Evolutionary conservation across 108 stramenopile species (phyloP), one percentile per base, ranked within the genome.

Genomic region (Skeletonema grethae): DNA sequence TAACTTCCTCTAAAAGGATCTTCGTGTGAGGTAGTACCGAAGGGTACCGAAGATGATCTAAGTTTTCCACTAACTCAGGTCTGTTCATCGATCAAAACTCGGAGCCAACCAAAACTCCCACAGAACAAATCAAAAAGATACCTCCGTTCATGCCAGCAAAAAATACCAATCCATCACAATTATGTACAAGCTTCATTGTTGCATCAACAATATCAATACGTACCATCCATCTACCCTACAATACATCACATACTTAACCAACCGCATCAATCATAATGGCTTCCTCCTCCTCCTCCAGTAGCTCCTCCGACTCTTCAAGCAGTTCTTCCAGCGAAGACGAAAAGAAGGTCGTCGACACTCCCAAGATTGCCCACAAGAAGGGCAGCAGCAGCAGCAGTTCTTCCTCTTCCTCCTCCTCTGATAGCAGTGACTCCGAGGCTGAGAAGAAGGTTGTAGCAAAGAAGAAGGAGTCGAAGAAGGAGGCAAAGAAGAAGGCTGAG

Each of bases 401-500:
- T 43, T 43, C 41, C 2, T 43, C 15, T 43, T 43, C 41, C 0
- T 43, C 15, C 0, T 43, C 41, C 15, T 43, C 41, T 43, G 41
- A 43, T 3, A 43, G 41, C 41, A 43, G 41, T 43, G 41, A 43
- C 10, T 43, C 41, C 41, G 41, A 43, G 41, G 41, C 41, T 5
- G 41, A 15, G 41, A 43, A 43, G 41, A 43, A 43, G 41, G 41
- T 38, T 20, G 65, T 29, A 29, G 29, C n/a, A 5, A 13, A 66
- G 32, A 29, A 70, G 46, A 73, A 82, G 72, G 60, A 32, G 22
- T 73, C 65, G 20, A 31, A 77, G 32, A 82, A 82, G 59, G 72
- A 86, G 70, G 85, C 67, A 69, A 64, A 41, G 57, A 76, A 61
- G 63, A 75, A 57, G 88, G 80, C 30, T 34, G 32, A 34, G 7